A percentile compares a stretch with the other conserved stretches of the same genome.
phyloP scores from a whole-genome alignment of 177 flowering plant genomes.

The Vitis hybrid region DNA sequence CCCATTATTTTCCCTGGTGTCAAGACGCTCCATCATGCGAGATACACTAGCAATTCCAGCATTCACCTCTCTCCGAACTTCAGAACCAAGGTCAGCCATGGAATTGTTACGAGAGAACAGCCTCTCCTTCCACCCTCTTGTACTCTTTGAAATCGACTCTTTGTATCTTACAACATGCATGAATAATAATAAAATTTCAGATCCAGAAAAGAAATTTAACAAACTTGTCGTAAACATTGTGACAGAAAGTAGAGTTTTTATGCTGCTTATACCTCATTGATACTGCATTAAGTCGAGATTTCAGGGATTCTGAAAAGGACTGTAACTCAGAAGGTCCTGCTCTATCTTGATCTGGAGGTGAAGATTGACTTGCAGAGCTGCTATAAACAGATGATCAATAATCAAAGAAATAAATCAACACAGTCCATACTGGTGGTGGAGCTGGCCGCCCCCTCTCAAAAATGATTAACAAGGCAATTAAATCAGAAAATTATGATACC shows the following conservation, averaged over 20 bases:
- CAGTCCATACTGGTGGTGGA: too few relatives aligned
- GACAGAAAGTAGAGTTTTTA: not conserved
- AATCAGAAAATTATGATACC: slow-evolving; percentile 17
- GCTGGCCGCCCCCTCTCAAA: not conserved
- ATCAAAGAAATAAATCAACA: not conserved
- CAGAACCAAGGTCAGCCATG: slow-evolving; percentile 41
- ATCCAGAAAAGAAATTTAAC: not conserved
- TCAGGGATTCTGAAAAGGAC: slow-evolving; percentile 71
- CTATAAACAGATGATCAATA: slow-evolving; percentile 2
- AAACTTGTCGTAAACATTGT: not conserved
- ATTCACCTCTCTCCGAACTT: slow-evolving; percentile 62
- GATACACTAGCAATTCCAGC: slow-evolving; percentile 70
- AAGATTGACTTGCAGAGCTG: slow-evolving; percentile 32
- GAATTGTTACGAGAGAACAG: slow-evolving; percentile 71
- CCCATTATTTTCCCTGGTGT: slow-evolving; percentile 43
- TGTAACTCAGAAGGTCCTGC: slow-evolving; percentile 88
- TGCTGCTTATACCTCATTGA: slow-evolving; percentile 61
- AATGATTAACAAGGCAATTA: not conserved
- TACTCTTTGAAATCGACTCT: slow-evolving; percentile 80
- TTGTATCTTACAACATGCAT: slow-evolving; percentile 41
- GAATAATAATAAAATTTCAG: not conserved
- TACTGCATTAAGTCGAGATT: slow-evolving; percentile 66
- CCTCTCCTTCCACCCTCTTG: slow-evolving; percentile 90
- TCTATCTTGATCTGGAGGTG: slow-evolving; percentile 52
- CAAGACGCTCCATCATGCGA: slow-evolving; percentile 69